A percentile compares a stretch with the other conserved stretches of the same genome.
phyloP scores from a whole-genome alignment of 345 rosid species.

The Aurinia saxatilis region DNA sequence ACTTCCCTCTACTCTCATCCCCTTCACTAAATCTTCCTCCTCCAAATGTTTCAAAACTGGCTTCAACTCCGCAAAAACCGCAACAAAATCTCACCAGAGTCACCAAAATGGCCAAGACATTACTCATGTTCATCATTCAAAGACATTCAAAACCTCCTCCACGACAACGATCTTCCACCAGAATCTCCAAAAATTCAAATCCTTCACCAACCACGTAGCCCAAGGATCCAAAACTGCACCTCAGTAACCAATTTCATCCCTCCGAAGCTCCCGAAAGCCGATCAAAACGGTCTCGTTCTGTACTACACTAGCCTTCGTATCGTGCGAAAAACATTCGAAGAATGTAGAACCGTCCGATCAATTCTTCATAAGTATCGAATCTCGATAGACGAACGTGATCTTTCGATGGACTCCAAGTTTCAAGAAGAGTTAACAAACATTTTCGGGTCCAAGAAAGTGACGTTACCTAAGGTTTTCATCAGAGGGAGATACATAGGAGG shows the following conservation, averaged over 20 bases:
- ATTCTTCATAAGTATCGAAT: slow-evolving; percentile 50
- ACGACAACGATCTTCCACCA: neutral
- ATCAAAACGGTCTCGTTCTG: slow-evolving; percentile 41
- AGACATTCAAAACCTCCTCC: slow-evolving; percentile 37
- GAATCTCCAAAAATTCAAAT: slow-evolving; percentile 34
- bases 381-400: slow-evolving; percentile 67
- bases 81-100: neutral
- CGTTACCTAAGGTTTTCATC: slow-evolving; percentile 44
- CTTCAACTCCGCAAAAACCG: slow-evolving; percentile 7
- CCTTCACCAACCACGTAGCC: slow-evolving; percentile 58
- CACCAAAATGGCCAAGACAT: slow-evolving; percentile 16
- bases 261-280: slow-evolving; percentile 9
- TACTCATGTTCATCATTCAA: slow-evolving; percentile 54
- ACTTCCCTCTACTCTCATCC: neutral
- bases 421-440: slow-evolving; percentile 48
- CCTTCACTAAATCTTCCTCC: neutral
- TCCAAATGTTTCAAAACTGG: slow-evolving; percentile 52
- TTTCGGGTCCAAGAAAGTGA: slow-evolving; percentile 18
- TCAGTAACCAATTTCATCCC: neutral
- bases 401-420: slow-evolving; percentile 58
- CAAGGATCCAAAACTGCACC: slow-evolving; percentile 23
- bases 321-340: slow-evolving; percentile 68
- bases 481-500: slow-evolving; percentile 49
- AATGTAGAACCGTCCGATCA: slow-evolving; percentile 50
- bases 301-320: slow-evolving; percentile 79